These are phyloP conservation scores for Ailanthus altissimus DNA, from an alignment of 345 rosid genomes.

Conservation along the genomic window DNA sequence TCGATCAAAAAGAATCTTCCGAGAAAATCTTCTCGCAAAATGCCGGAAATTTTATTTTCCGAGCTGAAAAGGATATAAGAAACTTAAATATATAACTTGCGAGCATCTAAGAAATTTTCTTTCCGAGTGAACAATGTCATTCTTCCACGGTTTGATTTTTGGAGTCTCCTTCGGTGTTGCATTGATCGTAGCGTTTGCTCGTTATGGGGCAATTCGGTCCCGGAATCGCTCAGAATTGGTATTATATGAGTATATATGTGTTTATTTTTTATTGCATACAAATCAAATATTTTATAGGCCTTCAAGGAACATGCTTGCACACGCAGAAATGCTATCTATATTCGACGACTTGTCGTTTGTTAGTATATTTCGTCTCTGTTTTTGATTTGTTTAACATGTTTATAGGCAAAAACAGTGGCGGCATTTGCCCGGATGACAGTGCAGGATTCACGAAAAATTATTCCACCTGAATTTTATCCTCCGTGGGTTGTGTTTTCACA, in stretches of 20 bases:
- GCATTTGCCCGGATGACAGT: slow-evolving; percentile 89
- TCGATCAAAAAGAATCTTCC: neutral
- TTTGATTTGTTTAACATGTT: neutral
- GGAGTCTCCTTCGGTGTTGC: slow-evolving; percentile 61
- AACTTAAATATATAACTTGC: neutral
- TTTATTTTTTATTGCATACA: neutral
- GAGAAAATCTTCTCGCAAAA: neutral
- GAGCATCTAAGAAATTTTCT: neutral
- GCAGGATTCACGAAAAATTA: slow-evolving; percentile 75
- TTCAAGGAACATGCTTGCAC: neutral
- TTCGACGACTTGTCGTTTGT: neutral
- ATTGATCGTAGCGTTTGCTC: slow-evolving; percentile 59
- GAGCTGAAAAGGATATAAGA: neutral
- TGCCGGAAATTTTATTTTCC: neutral
- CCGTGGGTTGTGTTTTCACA: slow-evolving; percentile 85
- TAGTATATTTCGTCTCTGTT: neutral
- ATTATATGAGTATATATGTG: neutral
- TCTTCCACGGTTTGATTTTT: slow-evolving; percentile 48
- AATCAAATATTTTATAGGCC: neutral
- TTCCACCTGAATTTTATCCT: slow-evolving; percentile 67
- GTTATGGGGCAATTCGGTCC: slow-evolving; percentile 59
- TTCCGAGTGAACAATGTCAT: slow-evolving; percentile 34
- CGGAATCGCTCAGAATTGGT: slow-evolving; percentile 58
- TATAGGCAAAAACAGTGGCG: slow-evolving; percentile 69
- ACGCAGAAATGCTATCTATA: neutral